Evolutionary conservation across 768 basidiomycete genomes (phyloP).

Genomic region (Mycena leptocephala): DNA sequence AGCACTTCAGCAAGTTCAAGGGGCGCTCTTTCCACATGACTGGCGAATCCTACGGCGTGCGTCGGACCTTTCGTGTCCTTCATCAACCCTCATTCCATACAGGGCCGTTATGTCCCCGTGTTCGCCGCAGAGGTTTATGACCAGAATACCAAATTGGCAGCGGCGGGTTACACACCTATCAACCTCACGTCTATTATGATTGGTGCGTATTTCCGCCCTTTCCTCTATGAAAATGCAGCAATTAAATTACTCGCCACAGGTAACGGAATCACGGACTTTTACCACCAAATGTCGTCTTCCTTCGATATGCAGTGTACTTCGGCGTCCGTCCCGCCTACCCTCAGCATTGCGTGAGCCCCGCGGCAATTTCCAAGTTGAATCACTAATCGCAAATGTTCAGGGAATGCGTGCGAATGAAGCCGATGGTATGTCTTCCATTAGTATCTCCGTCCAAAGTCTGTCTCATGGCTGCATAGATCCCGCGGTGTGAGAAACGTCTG

Average conservation of each 20-base stretch:
- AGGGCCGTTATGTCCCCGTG: slow-evolving; percentile 70
- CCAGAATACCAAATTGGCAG: slow-evolving; percentile 55
- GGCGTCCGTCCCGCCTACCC: slow-evolving; percentile 55
- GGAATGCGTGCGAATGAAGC: slow-evolving; percentile 61
- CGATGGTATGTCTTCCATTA: slow-evolving; percentile 55
- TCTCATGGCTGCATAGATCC: slow-evolving; percentile 67
- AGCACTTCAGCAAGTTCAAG: slow-evolving; percentile 80
- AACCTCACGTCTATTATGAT: slow-evolving; percentile 68
- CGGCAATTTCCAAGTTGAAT: slow-evolving; percentile 1
- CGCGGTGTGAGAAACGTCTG: slow-evolving; percentile 76
- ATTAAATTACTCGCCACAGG: slow-evolving; percentile 41
- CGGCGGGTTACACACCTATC: slow-evolving; percentile 64
- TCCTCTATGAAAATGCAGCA: no score
- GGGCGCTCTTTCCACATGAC: slow-evolving; percentile 77
- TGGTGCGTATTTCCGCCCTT: slow-evolving; percentile 44
- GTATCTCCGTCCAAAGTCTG: no score
- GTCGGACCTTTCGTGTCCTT: slow-evolving; percentile 23
- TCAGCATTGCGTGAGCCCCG: slow-evolving; percentile 50
- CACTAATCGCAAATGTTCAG: slow-evolving; percentile 26
- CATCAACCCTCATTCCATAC: neutral
- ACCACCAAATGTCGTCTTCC: slow-evolving; percentile 57
- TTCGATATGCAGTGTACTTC: slow-evolving; percentile 64
- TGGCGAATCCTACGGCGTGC: slow-evolving; percentile 70
- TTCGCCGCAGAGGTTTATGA: slow-evolving; percentile 67
- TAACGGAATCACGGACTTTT: slow-evolving; percentile 61